Evolutionary conservation across 2,329 filamentous ascomycete species (phyloP).

Genomic region (Aureobasidium sp.): DNA sequence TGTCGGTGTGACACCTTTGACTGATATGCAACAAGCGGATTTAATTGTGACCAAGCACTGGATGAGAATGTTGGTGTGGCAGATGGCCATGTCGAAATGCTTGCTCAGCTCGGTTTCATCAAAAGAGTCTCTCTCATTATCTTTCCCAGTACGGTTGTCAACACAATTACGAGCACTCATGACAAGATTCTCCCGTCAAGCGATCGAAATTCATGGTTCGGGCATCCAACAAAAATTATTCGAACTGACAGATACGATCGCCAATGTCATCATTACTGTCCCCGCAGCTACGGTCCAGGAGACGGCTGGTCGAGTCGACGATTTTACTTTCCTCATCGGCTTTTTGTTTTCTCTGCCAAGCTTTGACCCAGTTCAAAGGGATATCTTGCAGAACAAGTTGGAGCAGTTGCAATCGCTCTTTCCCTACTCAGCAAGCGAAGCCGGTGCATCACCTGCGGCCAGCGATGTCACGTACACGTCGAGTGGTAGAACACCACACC

Average conservation of each 20-base stretch:
- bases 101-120: slow-evolving; percentile 33
- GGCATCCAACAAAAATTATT: slow-evolving; percentile 54
- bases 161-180: slow-evolving; percentile 39
- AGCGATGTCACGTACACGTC: slow-evolving; percentile 1
- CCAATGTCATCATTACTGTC: slow-evolving; percentile 50
- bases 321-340: slow-evolving; percentile 33
- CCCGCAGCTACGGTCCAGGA: slow-evolving; percentile 42
- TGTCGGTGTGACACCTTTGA: slow-evolving; percentile 22
- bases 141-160: slow-evolving; percentile 40
- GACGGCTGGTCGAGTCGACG: slow-evolving; percentile 44
- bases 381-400: slow-evolving; percentile 19
- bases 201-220: slow-evolving; percentile 50
- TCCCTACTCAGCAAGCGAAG: slow-evolving; percentile 14
- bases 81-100: slow-evolving; percentile 43
- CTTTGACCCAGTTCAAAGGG: slow-evolving; percentile 15
- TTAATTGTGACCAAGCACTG: slow-evolving; percentile 46
- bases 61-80: slow-evolving; percentile 44
- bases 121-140: slow-evolving; percentile 32
- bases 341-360: slow-evolving; percentile 19
- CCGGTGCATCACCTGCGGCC: slow-evolving; percentile 4
- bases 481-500: background rate
- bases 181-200: slow-evolving; percentile 36
- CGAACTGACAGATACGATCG: slow-evolving; percentile 54
- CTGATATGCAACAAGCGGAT: slow-evolving; percentile 42
- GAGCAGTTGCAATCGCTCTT: slow-evolving; percentile 17